These are phyloP conservation scores for Aegilops speltoides DNA, from an alignment of 176 grass and related monocot genomes.

Conservation along the genomic window DNA sequence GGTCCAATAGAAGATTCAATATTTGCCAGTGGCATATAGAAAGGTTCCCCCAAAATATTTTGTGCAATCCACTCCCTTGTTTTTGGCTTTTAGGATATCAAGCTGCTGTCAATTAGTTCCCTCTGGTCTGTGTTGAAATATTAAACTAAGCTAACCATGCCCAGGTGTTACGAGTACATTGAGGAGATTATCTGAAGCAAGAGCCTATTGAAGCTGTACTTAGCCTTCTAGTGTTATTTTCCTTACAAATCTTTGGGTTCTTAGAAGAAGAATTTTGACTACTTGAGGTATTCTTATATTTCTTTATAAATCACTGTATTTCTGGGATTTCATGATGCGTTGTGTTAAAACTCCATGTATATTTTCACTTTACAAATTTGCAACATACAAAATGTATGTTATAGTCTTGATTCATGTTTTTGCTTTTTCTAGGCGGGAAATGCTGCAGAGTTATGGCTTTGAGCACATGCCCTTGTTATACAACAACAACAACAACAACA, in stretches of 20 bases:
- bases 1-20: background rate
- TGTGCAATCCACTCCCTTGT: background rate
- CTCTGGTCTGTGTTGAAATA: background rate
- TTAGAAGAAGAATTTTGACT: slow-evolving; percentile 92
- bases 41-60: background rate
- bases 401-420: background rate
- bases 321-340: background rate
- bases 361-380: background rate
- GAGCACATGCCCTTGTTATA: slow-evolving; percentile 82
- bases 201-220: slow-evolving; percentile 73
- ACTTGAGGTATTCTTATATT: slow-evolving; percentile 66
- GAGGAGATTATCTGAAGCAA: slow-evolving; percentile 99
- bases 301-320: background rate
- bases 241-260: too few relatives aligned
- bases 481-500: too few relatives aligned
- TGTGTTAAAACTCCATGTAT: background rate
- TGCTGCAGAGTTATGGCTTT: slow-evolving; percentile 97
- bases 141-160: slow-evolving; percentile 21
- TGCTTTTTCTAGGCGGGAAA: slow-evolving; percentile 64
- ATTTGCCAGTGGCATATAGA: background rate
- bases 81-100: background rate
- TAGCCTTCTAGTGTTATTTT: slow-evolving; percentile 82
- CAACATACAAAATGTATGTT: background rate
- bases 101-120: background rate
- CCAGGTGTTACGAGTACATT: slow-evolving; percentile 95